A percentile compares a stretch with the other conserved stretches of the same genome.
These are phyloP conservation scores for Eucalyptus curtisii DNA, from an alignment of 345 rosid species.

Conservation along the genomic window DNA sequence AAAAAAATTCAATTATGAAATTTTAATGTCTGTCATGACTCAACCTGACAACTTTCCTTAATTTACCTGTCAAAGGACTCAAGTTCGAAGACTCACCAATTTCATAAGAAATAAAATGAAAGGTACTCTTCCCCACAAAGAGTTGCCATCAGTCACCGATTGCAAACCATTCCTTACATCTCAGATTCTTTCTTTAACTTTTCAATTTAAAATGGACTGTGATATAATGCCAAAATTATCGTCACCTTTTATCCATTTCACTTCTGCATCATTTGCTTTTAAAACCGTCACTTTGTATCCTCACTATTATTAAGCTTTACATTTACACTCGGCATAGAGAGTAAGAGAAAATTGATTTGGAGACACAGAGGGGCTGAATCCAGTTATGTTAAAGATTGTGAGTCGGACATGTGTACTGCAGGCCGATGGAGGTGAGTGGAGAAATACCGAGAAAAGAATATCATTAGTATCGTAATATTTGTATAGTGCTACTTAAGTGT, in stretches of 20 bases:
- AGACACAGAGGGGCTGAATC: background rate
- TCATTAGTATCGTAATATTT: too few relatives aligned
- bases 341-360: background rate
- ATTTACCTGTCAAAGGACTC: background rate
- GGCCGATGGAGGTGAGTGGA: background rate
- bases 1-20: background rate
- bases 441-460: background rate
- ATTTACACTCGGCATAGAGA: background rate
- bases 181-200: background rate
- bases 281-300: background rate
- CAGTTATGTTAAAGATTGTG: background rate
- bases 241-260: background rate
- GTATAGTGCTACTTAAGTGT: accelerated
- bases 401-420: accelerated
- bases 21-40: background rate
- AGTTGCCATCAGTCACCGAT: background rate
- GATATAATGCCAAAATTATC: background rate
- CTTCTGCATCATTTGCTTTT: background rate
- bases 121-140: background rate
- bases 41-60: background rate
- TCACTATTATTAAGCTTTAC: background rate
- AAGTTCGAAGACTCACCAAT: background rate
- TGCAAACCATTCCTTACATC: background rate
- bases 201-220: background rate
- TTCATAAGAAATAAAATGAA: background rate